A percentile compares a stretch with the other conserved stretches of the same genome.
These are phyloP conservation scores for Mesotaenium endlicherianum DNA, from an alignment of 139 green algal genomes.

Conservation along the genomic window DNA sequence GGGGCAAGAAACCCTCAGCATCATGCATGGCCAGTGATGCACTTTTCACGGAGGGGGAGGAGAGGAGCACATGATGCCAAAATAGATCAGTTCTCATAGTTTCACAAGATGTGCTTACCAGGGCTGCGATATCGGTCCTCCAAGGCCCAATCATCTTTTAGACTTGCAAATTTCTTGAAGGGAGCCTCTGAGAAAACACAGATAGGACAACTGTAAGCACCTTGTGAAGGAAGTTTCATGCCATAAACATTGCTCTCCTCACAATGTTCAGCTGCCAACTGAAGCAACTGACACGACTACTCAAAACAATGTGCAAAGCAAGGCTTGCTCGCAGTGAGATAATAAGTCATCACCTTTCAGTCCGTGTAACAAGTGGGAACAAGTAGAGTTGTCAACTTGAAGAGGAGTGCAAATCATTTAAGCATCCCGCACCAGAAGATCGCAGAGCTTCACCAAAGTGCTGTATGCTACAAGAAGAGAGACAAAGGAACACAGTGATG, in stretches of 20 bases:
- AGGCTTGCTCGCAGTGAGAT: too few relatives aligned
- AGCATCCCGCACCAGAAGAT: neutral
- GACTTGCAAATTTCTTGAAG: conserved; percentile 51
- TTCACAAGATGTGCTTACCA: conserved; percentile 26
- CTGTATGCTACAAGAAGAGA: neutral
- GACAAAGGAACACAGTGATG: neutral
- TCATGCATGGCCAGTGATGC: neutral
- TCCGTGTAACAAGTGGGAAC: neutral
- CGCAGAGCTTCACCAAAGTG: neutral
- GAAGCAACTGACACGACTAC: neutral
- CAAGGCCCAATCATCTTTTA: conserved; percentile 54
- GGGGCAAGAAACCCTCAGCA: neutral
- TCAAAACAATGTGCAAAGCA: neutral
- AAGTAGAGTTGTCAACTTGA: neutral
- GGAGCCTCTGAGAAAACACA: conserved; percentile 29
- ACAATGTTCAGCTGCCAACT: neutral
- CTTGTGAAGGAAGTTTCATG: neutral
- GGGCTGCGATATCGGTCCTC: conserved; percentile 60
- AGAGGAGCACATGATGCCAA: neutral
- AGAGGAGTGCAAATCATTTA: neutral
- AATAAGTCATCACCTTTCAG: neutral
- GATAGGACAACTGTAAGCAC: neutral
- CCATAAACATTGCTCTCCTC: neutral
- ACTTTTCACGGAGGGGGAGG: neutral
- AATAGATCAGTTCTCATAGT: neutral